Base-by-base conservation (phyloP, 192 early-diverging fungal genomes). In the Dissophora globulifera region DNA sequence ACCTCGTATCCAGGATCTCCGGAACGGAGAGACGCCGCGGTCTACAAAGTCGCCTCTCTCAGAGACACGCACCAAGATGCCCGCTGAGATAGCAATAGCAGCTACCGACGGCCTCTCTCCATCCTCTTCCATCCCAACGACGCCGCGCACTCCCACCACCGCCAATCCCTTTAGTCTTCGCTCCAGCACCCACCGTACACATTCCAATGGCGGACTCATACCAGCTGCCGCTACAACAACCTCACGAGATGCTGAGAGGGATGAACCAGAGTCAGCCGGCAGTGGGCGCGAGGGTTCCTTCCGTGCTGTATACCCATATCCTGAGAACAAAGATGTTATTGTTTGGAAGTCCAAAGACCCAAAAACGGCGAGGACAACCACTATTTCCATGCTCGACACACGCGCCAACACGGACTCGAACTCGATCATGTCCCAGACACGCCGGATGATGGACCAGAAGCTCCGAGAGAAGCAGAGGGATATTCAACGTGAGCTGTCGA, bases 311-410 rank as follows among this genome's bases (percentile, higher is more conserved):
- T 67, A 67, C 22, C 54, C 70, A 3, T 64, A 67, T 33, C 64
- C 72, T 1, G 47, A 76, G 23, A 64, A 66, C 57, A 60, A 59
- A n/a, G 50, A 71, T 50, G 47, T 50, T 22, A 33, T 71, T 19
- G 45, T 58, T 0, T 71, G 52, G 52, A 48, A 45, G 13, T 54
- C 52, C n/a, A 71, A 38, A 6, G 35, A 71, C 4, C 58, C 72
- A 3, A 61, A 55, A 43, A 50, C 51, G 20, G 31, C 63, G 16
- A 32, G 54, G 52, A 62, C 63, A 7, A 61, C 72, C 5, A 62
- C 72, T 5, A 43, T 76, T 30, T 62, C 72, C 25, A 33, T 51
- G 17, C 63, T 76, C 12, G 72, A 76, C 51, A 67, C 72, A 17
- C 58, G 72, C 19, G 50, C 72, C 27, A 58, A 50, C 7, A 50